A percentile compares a stretch with the other conserved stretches of the same genome.
Evolutionary conservation across 2,329 filamentous ascomycete genomes (phyloP).

Genomic region (Periconia macrospinosa): DNA sequence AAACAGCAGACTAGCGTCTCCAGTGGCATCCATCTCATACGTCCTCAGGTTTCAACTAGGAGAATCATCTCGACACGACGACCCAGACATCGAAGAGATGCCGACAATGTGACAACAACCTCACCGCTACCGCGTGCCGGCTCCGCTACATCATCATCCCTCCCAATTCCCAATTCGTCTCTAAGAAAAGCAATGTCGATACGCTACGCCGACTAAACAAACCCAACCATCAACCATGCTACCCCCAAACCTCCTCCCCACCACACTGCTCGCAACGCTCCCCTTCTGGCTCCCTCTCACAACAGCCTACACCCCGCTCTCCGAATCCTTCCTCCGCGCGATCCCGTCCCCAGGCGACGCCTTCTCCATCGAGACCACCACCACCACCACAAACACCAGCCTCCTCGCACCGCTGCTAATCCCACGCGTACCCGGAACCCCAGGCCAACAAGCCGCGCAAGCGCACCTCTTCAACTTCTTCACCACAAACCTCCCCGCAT

Average conservation of each 20-base stretch:
- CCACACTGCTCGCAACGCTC: constrained; percentile 10
- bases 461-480: constrained; percentile 87
- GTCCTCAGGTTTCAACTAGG: too few species aligned
- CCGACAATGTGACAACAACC: too few species aligned
- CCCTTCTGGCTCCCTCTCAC: constrained; percentile 4
- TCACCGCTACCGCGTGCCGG: too few species aligned
- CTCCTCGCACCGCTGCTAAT: constrained; percentile 85
- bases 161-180: too few species aligned
- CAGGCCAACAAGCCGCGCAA: constrained; percentile 71
- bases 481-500: constrained; percentile 69
- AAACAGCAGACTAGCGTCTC: too few species aligned
- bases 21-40: too few species aligned
- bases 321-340: constrained; percentile 71
- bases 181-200: too few species aligned
- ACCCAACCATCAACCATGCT: too few species aligned
- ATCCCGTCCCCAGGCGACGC: constrained; percentile 67
- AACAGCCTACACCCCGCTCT: constrained; percentile 63
- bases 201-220: too few species aligned
- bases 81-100: too few species aligned
- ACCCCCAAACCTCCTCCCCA: not conserved
- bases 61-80: too few species aligned
- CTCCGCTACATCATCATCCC: too few species aligned
- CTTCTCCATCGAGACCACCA: constrained; percentile 60
- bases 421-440: constrained; percentile 84
- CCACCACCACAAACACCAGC: constrained; percentile 78